Evolutionary conservation across 2,329 filamentous ascomycete species (phyloP).

Genomic region (Arthroderma sp.): DNA sequence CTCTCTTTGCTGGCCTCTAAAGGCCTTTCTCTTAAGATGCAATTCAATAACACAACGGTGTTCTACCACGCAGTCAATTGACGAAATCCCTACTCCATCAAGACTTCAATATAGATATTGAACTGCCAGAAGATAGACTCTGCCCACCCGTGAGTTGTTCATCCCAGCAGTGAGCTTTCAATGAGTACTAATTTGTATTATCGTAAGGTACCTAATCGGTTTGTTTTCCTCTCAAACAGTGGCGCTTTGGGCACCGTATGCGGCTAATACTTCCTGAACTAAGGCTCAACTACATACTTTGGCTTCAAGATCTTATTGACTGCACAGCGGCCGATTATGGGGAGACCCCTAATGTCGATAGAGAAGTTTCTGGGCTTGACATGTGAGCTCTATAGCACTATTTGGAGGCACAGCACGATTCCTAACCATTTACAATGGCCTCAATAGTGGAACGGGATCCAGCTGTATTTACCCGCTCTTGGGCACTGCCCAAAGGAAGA

Average conservation of each 20-base stretch:
- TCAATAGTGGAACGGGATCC: constrained; percentile 61
- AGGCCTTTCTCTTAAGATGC: background rate
- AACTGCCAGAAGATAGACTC: constrained; percentile 63
- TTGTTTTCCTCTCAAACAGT: constrained; percentile 5
- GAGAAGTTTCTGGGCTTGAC: constrained; percentile 58
- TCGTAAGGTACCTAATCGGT: constrained; percentile 35
- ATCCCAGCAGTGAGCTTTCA: background rate
- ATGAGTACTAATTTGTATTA: background rate
- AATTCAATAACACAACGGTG: constrained; percentile 1
- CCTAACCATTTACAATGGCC: constrained; percentile 6
- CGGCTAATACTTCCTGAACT: constrained; percentile 20
- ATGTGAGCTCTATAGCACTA: constrained; percentile 37
- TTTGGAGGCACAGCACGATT: background rate
- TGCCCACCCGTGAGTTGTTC: constrained; percentile 59
- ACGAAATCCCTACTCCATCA: constrained; percentile 63
- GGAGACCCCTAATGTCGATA: constrained; percentile 40
- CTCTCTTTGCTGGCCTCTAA: background rate
- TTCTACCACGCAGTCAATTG: constrained; percentile 39
- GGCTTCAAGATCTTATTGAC: constrained; percentile 73
- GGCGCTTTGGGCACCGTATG: background rate
- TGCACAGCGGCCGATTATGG: constrained; percentile 41
- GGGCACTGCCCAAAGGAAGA: constrained; percentile 51
- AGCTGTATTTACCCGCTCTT: constrained; percentile 85
- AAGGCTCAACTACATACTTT: constrained; percentile 79
- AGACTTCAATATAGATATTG: constrained; percentile 60